Conservation (phyloP, 2,329 filamentous ascomycete genomes). For the Ceratocystiopsis sp. region DNA sequence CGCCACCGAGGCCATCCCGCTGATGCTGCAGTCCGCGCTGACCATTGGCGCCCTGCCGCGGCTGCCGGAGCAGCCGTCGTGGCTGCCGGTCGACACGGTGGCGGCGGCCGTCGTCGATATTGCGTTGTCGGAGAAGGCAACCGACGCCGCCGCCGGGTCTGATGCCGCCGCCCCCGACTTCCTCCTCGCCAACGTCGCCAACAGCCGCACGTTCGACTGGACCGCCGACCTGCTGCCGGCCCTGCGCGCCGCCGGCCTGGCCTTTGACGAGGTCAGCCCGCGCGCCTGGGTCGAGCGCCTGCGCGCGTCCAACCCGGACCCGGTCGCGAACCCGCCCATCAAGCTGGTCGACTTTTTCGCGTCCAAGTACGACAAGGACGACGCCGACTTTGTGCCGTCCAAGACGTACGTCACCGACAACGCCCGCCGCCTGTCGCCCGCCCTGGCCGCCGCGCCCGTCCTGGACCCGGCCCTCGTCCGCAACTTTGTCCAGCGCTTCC, state of each 20-base stretch:
- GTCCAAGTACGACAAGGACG: neutral
- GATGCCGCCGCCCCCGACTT: constrained; percentile 5
- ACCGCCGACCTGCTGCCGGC: constrained; percentile 30
- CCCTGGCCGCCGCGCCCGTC: too few relatives aligned
- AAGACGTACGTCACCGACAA: too few relatives aligned
- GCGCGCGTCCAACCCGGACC: constrained; percentile 1
- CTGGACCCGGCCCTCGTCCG: too few relatives aligned
- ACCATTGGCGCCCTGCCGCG: constrained; percentile 26
- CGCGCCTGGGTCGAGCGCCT: constrained; percentile 17
- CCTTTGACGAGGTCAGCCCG: constrained; percentile 28
- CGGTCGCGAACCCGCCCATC: constrained; percentile 5
- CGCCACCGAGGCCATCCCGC: constrained; percentile 30
- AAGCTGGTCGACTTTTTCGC: constrained; percentile 8
- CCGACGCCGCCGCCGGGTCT: neutral
- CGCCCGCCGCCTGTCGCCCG: too few relatives aligned
- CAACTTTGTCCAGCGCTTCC: too few relatives aligned
- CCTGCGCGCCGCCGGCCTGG: constrained; percentile 24
- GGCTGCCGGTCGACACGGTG: constrained; percentile 29
- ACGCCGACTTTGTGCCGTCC: too few relatives aligned
- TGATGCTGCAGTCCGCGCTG: constrained; percentile 29
- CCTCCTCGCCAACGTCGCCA: constrained; percentile 30
- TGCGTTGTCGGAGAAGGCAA: constrained; percentile 1
- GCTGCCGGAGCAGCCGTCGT: constrained; percentile 23
- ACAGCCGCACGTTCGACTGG: constrained; percentile 31
- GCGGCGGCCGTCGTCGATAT: constrained; percentile 24